A percentile compares a stretch with the other conserved stretches of the same genome.
Conservation (phyloP, 345 rosid species). For the Melastoma malabathricum region DNA sequence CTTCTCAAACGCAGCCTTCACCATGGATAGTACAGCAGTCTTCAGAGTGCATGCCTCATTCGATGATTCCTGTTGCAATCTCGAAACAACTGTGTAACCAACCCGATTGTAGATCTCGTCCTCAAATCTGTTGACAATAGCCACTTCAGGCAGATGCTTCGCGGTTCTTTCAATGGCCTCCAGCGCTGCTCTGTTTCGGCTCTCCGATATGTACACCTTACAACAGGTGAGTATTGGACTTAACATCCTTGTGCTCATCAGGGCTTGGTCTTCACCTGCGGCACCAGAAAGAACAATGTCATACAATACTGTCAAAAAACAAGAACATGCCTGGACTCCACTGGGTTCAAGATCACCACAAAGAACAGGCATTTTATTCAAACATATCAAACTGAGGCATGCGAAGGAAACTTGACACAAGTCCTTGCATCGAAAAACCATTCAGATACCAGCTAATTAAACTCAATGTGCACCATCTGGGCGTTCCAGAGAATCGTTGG, state of each 20-base stretch:
- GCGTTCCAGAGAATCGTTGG: no score
- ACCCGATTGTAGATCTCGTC: constrained; percentile 68
- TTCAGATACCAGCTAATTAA: no score
- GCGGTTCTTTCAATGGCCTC: constrained; percentile 55
- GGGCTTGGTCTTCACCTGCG: constrained; percentile 11
- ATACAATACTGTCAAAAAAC: not conserved
- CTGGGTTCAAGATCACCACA: no score
- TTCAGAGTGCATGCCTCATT: constrained; percentile 27
- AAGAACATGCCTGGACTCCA: no score
- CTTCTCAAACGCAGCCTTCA: constrained; percentile 55
- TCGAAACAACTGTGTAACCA: constrained; percentile 68
- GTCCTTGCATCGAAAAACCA: no score
- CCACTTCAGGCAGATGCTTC: constrained; percentile 47
- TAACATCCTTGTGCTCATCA: constrained; percentile 33
- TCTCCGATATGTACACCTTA: constrained; percentile 77
- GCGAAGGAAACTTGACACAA: no score
- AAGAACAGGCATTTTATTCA: no score
- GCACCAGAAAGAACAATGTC: constrained; percentile 15
- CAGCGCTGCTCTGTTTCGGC: constrained; percentile 53
- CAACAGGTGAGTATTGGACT: constrained; percentile 66
- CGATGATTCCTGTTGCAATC: constrained; percentile 16
- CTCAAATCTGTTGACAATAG: constrained; percentile 68
- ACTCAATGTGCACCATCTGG: no score
- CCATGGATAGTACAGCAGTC: constrained; percentile 58
- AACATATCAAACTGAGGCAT: no score